Conservation (phyloP, 805 yeast species). For the Yamadazyma takamatsuzukensis region DNA sequence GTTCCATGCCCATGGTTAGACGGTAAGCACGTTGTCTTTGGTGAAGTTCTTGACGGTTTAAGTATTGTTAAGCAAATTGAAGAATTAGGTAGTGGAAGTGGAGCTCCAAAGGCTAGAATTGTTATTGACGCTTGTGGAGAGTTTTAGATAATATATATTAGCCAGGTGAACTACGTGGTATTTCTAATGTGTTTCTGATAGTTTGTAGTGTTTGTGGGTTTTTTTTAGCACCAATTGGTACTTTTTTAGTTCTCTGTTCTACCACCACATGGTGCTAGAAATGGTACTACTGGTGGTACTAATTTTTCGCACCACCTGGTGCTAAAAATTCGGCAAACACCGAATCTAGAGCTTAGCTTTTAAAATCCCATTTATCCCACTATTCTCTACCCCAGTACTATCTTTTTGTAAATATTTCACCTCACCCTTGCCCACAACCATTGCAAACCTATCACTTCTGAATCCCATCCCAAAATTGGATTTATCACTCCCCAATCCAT, state of each 20-base stretch:
- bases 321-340: too few relatives aligned
- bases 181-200: too few relatives aligned
- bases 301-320: too few relatives aligned
- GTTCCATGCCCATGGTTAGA: constrained; percentile 76
- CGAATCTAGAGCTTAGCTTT: constrained; percentile 28
- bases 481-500: constrained; percentile 32
- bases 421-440: constrained; percentile 26
- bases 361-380: constrained; percentile 37
- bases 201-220: too few relatives aligned
- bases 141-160: too few relatives aligned
- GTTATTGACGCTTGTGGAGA: constrained; percentile 62
- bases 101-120: constrained; percentile 62
- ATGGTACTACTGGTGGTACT: too few relatives aligned
- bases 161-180: too few relatives aligned
- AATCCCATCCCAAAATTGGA: constrained; percentile 33
- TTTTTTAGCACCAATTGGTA: too few relatives aligned
- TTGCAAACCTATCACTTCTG: constrained; percentile 39
- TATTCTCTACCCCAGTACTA: constrained; percentile 27
- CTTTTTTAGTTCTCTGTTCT: too few relatives aligned
- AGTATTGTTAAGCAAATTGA: constrained; percentile 58
- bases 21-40: constrained; percentile 75
- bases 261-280: too few relatives aligned
- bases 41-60: constrained; percentile 68
- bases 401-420: constrained; percentile 25
- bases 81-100: constrained; percentile 62